Evolutionary conservation across 495 filamentous ascomycete species (phyloP).

Genomic region (Tuber magnatum): DNA sequence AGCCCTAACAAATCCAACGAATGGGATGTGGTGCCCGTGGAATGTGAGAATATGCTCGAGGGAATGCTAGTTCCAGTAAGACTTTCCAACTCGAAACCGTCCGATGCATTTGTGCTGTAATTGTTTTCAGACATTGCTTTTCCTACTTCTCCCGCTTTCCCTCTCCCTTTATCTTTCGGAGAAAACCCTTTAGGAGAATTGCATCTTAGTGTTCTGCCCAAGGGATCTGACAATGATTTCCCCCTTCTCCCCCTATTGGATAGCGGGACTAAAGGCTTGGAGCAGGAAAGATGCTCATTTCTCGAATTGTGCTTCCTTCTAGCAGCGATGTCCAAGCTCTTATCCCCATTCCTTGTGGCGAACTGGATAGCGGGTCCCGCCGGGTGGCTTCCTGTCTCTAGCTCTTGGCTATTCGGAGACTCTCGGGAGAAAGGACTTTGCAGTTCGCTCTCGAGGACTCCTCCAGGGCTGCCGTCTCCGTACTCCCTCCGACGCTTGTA

Average conservation of each 20-base stretch:
- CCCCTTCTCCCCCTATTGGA: neutral
- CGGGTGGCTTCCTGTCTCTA: neutral
- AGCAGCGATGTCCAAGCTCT: neutral
- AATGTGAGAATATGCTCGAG: neutral
- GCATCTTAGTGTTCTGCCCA: neutral
- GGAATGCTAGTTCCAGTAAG: neutral
- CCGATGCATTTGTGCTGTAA: neutral
- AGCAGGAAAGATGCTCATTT: neutral
- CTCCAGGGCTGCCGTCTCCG: neutral
- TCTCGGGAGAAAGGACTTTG: neutral
- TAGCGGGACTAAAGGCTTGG: neutral
- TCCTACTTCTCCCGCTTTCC: neutral
- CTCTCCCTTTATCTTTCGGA: neutral
- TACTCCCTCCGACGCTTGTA: slow-evolving; percentile 14
- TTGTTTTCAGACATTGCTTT: neutral
- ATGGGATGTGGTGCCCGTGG: neutral
- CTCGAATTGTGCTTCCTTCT: neutral
- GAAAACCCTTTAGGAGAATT: neutral
- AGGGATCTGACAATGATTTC: neutral
- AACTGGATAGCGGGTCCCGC: neutral
- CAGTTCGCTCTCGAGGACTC: neutral
- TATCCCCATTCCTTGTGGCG: neutral
- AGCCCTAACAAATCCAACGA: neutral
- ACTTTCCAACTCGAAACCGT: neutral
- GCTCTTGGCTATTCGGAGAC: neutral